These are phyloP conservation scores for Populus nigra DNA, from an alignment of 345 rosid genomes.

Conservation along the genomic window DNA sequence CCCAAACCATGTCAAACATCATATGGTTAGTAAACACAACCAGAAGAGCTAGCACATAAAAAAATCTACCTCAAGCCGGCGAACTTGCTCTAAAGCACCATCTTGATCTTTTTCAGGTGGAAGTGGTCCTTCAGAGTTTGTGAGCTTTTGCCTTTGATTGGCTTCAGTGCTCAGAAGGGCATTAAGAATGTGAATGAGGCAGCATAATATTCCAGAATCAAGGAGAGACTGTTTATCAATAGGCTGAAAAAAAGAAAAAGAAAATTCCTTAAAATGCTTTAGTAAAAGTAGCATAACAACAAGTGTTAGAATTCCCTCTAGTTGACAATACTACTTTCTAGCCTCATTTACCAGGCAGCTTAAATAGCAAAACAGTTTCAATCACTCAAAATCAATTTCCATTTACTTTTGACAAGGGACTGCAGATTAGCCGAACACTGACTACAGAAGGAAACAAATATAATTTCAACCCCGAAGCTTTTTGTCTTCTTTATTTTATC, in stretches of 20 bases:
- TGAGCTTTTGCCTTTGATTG: conserved; percentile 29
- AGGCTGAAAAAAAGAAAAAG: conserved; percentile 55
- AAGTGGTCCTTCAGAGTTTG: conserved; percentile 34
- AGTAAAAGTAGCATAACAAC: not conserved
- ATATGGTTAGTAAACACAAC: conserved; percentile 3
- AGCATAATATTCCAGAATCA: conserved; percentile 98
- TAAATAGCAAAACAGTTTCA: not conserved
- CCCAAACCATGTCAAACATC: not conserved
- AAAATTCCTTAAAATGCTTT: not conserved
- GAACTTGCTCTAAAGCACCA: conserved; percentile 41
- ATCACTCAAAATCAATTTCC: not conserved
- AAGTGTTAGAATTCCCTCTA: not conserved
- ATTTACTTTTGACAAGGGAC: not conserved
- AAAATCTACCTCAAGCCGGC: conserved; percentile 78
- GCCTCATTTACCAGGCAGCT: not conserved
- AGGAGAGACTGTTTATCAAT: conserved; percentile 93
- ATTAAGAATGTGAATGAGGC: conserved; percentile 82
- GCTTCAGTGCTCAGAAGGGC: conserved; percentile 65
- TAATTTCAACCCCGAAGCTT: not conserved
- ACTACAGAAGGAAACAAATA: not conserved
- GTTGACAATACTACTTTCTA: not conserved
- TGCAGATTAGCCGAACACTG: not conserved
- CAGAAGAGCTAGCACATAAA: not conserved
- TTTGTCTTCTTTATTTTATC: not conserved
- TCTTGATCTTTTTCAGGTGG: conserved; percentile 40